Percentiles rank a stretch among this genome's conserved stretches.
These are phyloP conservation scores for Nemophila menziesii DNA, from an alignment of 257 asterid species.

Conservation along the genomic window DNA sequence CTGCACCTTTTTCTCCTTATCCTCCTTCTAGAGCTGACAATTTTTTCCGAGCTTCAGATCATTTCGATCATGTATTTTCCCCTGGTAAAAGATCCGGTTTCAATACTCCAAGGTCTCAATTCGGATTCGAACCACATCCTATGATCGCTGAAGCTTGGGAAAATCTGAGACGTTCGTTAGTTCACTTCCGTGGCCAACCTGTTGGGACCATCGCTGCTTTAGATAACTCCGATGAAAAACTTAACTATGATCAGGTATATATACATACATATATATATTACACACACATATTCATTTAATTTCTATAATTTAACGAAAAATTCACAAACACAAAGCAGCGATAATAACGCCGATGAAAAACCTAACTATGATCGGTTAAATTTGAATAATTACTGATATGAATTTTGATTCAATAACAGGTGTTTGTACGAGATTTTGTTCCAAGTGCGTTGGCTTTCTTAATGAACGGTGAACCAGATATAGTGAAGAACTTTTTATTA, in stretches of 20 bases:
- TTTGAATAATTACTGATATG: too few relatives aligned
- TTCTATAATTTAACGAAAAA: too few relatives aligned
- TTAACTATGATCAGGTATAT: conserved; percentile 80
- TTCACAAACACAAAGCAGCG: too few relatives aligned
- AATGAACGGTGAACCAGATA: conserved; percentile 61
- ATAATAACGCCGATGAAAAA: too few relatives aligned
- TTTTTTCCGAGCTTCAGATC: conserved; percentile 32
- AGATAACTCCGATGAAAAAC: conserved; percentile 71
- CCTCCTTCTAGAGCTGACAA: conserved; percentile 46
- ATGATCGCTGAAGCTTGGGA: conserved; percentile 79
- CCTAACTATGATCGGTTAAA: too few relatives aligned
- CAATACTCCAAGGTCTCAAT: conserved; percentile 48
- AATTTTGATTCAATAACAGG: too few relatives aligned
- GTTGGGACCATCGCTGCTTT: conserved; percentile 83
- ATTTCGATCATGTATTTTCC: conserved; percentile 31
- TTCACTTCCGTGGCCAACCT: conserved; percentile 64
- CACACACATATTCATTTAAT: too few relatives aligned
- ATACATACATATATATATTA: too few relatives aligned
- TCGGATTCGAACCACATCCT: conserved; percentile 40
- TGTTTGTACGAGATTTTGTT: conserved; percentile 65
- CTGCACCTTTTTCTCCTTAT: conserved; percentile 36
- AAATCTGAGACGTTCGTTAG: conserved; percentile 47
- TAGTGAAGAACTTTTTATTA: conserved; percentile 49
- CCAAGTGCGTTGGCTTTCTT: conserved; percentile 67
- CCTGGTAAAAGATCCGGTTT: conserved; percentile 46